Evolutionary conservation across 2,329 filamentous ascomycete genomes (phyloP), one percentile per base, ranked within the genome.

Genomic region (Aspergillus luchuensis): DNA sequence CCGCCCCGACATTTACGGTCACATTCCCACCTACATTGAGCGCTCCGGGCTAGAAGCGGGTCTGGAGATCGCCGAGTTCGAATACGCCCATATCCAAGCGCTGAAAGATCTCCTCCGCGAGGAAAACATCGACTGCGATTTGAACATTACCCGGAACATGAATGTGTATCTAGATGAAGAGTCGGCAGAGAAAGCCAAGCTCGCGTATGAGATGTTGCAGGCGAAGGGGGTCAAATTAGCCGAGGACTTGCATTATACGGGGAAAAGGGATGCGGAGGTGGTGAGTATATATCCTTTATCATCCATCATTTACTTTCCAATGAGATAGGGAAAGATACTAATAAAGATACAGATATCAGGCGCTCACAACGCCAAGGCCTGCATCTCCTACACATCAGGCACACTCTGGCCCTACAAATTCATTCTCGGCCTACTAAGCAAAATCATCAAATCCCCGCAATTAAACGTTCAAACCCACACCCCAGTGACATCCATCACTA

Each of bases 331-430:
- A 21, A 23, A 19, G 6, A 5, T 13, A 30, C 19, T 48, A 5
- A 47, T 33, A 23, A 8, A 19, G 13, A 8, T 6, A 23, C 23
- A 75, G 67, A 69, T 76, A 13, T 79, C 75, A 4, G 75, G 77
- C 2, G 74, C 80, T 39, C 78, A 78, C 57, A 76, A 72, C 19
- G 76, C 77, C 1, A 73, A 74, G 57, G 73, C 71, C 2, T 75
- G 72, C 36, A 72, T 78, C 11, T 71, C 72, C 4, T 78, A 70
- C 55, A 76, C 76, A 3, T 69, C 76, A 0, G 76, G 67, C 4
- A 72, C 71, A 2, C 63, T 78, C 33, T 79, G 76, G 76, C 92
- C 92, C 0, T 96, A 96, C 75, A 96, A 95, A 78, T 84, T 96
- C 28, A 88, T 96, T 2, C 80, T 87, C 2, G 89, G 86, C 75